phyloP scores from a whole-genome alignment of 371 early-diverging fungal genomes.

The Mucor ambiguus region DNA sequence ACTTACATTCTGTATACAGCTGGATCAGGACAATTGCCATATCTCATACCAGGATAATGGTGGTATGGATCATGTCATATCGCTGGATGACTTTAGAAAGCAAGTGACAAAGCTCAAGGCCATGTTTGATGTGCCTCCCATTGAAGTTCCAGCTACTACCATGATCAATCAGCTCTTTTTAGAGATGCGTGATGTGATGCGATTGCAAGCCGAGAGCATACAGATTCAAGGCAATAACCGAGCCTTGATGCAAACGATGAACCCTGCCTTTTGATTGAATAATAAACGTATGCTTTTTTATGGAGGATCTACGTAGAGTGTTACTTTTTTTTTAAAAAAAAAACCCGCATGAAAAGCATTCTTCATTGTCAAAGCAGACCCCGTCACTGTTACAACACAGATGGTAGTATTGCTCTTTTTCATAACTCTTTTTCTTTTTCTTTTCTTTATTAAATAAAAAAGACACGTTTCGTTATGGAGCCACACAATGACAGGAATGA shows the following conservation, averaged over 20 bases:
- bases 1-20: neutral
- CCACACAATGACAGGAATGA: no score
- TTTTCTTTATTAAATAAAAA: no score
- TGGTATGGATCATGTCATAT: slow-evolving; percentile 13
- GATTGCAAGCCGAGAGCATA: slow-evolving; percentile 47
- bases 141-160: slow-evolving; percentile 36
- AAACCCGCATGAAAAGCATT: no score
- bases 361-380: no score
- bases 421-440: no score
- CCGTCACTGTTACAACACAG: no score
- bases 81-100: slow-evolving; percentile 30
- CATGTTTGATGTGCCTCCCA: slow-evolving; percentile 53
- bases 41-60: slow-evolving; percentile 9
- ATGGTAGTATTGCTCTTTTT: no score
- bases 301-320: no score
- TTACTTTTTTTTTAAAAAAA: no score
- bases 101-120: slow-evolving; percentile 31
- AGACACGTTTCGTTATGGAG: no score
- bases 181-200: slow-evolving; percentile 51
- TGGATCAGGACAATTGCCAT: slow-evolving; percentile 5
- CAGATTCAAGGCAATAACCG: slow-evolving; percentile 16
- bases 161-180: slow-evolving; percentile 47
- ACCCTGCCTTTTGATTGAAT: neutral
- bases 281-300: no score
- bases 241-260: slow-evolving; percentile 11